Evolutionary conservation across 768 basidiomycete genomes (phyloP), one percentile per base, ranked within the genome.

Genomic region (Cystofilobasidium bisporidii): DNA sequence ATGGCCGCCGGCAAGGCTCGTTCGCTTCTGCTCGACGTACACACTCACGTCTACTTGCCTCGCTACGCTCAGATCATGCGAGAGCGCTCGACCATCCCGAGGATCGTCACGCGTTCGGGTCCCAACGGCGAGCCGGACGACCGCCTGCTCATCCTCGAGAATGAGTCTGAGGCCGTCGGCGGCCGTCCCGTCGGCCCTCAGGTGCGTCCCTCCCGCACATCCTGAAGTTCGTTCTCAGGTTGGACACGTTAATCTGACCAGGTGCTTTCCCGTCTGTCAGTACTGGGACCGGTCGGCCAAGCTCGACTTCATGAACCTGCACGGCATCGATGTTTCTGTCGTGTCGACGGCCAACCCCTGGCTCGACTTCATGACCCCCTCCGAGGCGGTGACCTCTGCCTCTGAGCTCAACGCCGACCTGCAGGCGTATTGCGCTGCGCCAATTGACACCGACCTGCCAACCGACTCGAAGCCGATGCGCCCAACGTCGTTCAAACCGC

Each of bases 241-340:
- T n/a, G n/a, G n/a, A n/a, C n/a, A n/a, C 36, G 36, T 36, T 12
- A 36, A 12, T 36, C 36, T 36, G 6, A 12, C 36, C 36, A 12
- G n/a, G n/a, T n/a, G n/a, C n/a, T n/a, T n/a, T n/a, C n/a, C 20
- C 43, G 8, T 43, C 43, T 17, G 9, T 17, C 69, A 85, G 80
- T 91, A 91, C 74, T 90, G 87, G 87, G 87, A 89, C 69, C 76
- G 84, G 56, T 78, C 80, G 65, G 86, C 87, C 74, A 92, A 92
- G 77, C 78, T 93, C 50, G 80, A 79, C 72, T 93, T 92, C 75
- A 93, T 92, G 90, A 84, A 88, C 72, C 82, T 75, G 71, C 90
- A 92, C 75, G 84, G 82, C 24, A 91, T 91, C 48, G 84, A 64
- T 38, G 63, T 64, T 4, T 64, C 63, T 0, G 26, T 73, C 62